Evolutionary conservation across 805 yeast species (phyloP), one percentile per base, ranked within the genome.

Genomic region (Metschnikowia vanudenii): DNA sequence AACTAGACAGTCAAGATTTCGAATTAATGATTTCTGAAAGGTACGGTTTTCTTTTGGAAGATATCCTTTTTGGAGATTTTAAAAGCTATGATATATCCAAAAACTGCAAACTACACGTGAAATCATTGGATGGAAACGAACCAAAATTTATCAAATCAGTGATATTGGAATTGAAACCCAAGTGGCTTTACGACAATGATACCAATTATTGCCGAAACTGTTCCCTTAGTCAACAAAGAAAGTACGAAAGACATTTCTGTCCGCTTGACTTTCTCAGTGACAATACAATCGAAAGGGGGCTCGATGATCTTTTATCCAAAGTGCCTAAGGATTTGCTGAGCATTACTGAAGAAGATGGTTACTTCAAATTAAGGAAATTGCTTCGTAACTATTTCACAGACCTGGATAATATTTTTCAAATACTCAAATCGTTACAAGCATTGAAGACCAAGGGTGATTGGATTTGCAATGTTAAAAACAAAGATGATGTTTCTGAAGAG

Each of bases 1-100:
- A 51, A 5, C 55, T 72, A 28, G 61, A 65, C 35, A 57, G 56
- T 18, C 45, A 51, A 4, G 69, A 65, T 31, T 55, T 51, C 38
- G 54, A 41, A 42, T 51, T 73, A 34, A 68, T 64, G 71, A 40
- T 59, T 2, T 63, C 65, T 19, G 81, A 76, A 51, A 60, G 69
- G 1, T 68, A 62, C 51, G 81, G 79, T 2, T 55, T 76, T 9
- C 51, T 76, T 17, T 61, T 75, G 37, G 75, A 78, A 1, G 72
- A 75, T 51, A 59, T 75, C 7, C 45, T 74, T 8, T 64, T 65
- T 35, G 67, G 67, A 1, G 54, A 65, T 18, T 67, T 66, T 22
- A 45, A 55, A 16, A 55, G 62, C 30, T 55, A 62, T 5, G 46
- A 41, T 9, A 56, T 65, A 14, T 69, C 71, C 26, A 73, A 73